These are phyloP conservation scores for Neltuma alba DNA, from an alignment of 306 rosid genomes.

Conservation along the genomic window DNA sequence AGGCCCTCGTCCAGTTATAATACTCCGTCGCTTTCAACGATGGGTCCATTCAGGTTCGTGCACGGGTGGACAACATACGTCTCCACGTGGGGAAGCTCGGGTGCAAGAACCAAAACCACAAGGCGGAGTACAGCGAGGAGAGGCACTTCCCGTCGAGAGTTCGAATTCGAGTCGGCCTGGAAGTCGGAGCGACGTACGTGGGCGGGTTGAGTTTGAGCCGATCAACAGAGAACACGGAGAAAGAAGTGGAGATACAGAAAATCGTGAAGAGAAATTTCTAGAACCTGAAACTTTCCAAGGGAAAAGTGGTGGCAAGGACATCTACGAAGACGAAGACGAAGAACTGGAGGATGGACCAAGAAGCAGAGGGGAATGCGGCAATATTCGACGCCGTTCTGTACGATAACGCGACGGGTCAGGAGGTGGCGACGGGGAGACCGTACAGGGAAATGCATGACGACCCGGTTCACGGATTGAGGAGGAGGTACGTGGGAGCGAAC, in stretches of 20 bases:
- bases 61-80: slow-evolving; percentile 77
- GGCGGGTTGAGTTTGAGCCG: slow-evolving; percentile 76
- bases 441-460: slow-evolving; percentile 18
- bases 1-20: slow-evolving; percentile 80
- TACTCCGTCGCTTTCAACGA: slow-evolving; percentile 66
- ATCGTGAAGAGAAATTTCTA: slow-evolving; percentile 56
- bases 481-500: slow-evolving; percentile 45
- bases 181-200: slow-evolving; percentile 79
- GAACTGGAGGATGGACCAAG: slow-evolving; percentile 94
- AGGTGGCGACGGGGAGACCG: slow-evolving; percentile 55
- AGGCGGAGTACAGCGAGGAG: slow-evolving; percentile 62
- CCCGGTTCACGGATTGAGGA: slow-evolving; percentile 36
- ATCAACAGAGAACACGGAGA: slow-evolving; percentile 68
- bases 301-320: slow-evolving; percentile 47
- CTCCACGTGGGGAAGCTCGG: slow-evolving; percentile 71
- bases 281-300: slow-evolving; percentile 41
- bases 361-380: slow-evolving; percentile 81
- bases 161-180: slow-evolving; percentile 86
- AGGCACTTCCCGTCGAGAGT: slow-evolving; percentile 72
- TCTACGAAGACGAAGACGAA: slow-evolving; percentile 44
- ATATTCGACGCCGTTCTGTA: slow-evolving; percentile 70
- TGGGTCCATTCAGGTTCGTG: slow-evolving; percentile 67
- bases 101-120: slow-evolving; percentile 44
- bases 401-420: slow-evolving; percentile 63
- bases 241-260: slow-evolving; percentile 62